phyloP scores from a whole-genome alignment of 2,329 filamentous ascomycete species.

The Calonectria leucothoes region DNA sequence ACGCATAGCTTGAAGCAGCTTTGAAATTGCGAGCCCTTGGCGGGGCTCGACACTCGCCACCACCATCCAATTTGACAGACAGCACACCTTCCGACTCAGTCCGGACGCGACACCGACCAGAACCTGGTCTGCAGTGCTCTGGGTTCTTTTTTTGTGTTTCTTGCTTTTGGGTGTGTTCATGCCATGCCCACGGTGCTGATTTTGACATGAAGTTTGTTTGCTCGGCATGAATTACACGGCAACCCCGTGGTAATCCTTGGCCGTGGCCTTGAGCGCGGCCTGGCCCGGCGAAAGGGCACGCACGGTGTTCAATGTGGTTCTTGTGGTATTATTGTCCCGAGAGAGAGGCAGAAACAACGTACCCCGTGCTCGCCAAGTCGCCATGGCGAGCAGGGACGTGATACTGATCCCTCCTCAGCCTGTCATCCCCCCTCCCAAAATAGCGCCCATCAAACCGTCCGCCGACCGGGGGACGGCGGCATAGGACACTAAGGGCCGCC shows the following conservation, averaged over 20 bases:
- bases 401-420: background rate
- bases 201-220: background rate
- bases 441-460: background rate
- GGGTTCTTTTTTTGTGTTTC: background rate
- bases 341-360: background rate
- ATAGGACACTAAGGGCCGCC: background rate
- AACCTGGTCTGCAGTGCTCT: background rate
- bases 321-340: background rate
- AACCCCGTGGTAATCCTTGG: background rate
- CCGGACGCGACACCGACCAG: no score
- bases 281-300: background rate
- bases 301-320: background rate
- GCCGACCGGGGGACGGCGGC: background rate
- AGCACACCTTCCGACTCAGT: no score
- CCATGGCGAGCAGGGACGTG: background rate
- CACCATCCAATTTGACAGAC: background rate
- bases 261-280: background rate
- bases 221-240: background rate
- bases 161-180: background rate
- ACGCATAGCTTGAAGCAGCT: background rate
- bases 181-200: background rate
- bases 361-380: background rate
- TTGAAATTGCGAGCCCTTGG: background rate
- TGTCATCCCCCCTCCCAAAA: constrained; percentile 8
- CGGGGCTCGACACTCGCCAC: no score